phyloP scores from a whole-genome alignment of 495 filamentous ascomycete species.

The Penicillium paradoxum region DNA sequence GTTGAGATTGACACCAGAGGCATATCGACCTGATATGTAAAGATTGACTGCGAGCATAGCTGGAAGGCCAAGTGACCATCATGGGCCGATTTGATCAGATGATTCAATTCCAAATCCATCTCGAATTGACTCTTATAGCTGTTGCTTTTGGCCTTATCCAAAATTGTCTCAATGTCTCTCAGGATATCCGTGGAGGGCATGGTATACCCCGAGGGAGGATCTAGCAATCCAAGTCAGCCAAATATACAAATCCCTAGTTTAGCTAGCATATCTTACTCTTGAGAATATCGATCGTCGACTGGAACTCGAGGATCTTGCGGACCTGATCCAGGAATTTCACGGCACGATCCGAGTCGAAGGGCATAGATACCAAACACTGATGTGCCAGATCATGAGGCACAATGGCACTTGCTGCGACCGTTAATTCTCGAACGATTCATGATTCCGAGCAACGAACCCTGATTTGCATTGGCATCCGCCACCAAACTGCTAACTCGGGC shows the following conservation, averaged over 20 bases:
- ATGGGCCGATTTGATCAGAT: slow-evolving; percentile 39
- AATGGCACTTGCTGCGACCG: slow-evolving; percentile 13
- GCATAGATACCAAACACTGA: slow-evolving; percentile 51
- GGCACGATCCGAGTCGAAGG: slow-evolving; percentile 50
- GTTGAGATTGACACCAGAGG: slow-evolving; percentile 33
- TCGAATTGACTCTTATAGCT: slow-evolving; percentile 46
- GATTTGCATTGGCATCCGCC: slow-evolving; percentile 12
- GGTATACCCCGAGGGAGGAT: slow-evolving; percentile 51
- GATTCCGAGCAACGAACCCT: slow-evolving; percentile 11
- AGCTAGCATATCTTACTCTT: slow-evolving; percentile 22
- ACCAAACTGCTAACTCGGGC: slow-evolving; percentile 20
- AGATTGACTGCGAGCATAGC: slow-evolving; percentile 28
- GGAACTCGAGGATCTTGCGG: slow-evolving; percentile 53
- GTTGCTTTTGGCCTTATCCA: slow-evolving; percentile 30
- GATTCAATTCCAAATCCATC: slow-evolving; percentile 42
- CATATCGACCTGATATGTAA: slow-evolving; percentile 18
- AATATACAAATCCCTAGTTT: background rate
- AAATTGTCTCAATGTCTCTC: slow-evolving; percentile 39
- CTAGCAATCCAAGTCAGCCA: slow-evolving; percentile 9
- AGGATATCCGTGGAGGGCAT: slow-evolving; percentile 50
- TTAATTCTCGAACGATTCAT: slow-evolving; percentile 5
- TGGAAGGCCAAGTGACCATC: slow-evolving; percentile 44
- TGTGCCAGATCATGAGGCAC: slow-evolving; percentile 34
- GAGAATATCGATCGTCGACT: slow-evolving; percentile 50
- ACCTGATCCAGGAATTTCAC: slow-evolving; percentile 49